Evolutionary conservation across 139 green algal genomes (phyloP).

Genomic region (Tetradesmus obliquus): DNA sequence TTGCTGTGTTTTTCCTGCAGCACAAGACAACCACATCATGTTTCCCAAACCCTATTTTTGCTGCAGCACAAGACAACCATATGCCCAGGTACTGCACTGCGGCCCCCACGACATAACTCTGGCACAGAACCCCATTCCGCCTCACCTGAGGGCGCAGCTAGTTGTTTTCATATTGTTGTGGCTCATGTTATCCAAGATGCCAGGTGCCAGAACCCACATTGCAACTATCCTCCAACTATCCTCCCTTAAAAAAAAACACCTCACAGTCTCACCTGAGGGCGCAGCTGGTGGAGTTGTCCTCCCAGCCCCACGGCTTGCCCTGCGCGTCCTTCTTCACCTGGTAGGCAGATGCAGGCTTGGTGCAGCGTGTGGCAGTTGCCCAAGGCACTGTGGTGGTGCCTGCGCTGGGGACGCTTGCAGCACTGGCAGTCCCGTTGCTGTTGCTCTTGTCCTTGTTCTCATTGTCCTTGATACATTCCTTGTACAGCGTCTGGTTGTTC

Average conservation of each 20-base stretch:
- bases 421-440: background rate
- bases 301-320: slow-evolving; percentile 12
- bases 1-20: background rate
- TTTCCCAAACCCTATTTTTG: too few species aligned
- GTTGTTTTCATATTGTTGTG: too few species aligned
- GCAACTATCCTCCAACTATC: too few species aligned
- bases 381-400: background rate
- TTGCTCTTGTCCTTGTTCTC: background rate
- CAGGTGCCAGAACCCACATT: too few species aligned
- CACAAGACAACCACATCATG: background rate
- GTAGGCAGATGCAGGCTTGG: background rate
- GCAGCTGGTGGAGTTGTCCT: slow-evolving; percentile 16
- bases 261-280: slow-evolving; percentile 4
- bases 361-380: background rate
- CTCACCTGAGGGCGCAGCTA: slow-evolving; percentile 16
- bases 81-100: background rate
- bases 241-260: background rate
- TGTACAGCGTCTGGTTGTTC: background rate
- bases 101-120: too few species aligned
- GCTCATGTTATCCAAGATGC: too few species aligned
- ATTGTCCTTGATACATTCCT: background rate
- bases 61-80: background rate
- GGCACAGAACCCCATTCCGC: too few species aligned
- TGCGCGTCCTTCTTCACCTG: background rate
- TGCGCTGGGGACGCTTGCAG: background rate